Evolutionary conservation across 2,329 filamentous ascomycete species (phyloP), one percentile per base, ranked within the genome.

Genomic region (Diaporthe aspalathi): DNA sequence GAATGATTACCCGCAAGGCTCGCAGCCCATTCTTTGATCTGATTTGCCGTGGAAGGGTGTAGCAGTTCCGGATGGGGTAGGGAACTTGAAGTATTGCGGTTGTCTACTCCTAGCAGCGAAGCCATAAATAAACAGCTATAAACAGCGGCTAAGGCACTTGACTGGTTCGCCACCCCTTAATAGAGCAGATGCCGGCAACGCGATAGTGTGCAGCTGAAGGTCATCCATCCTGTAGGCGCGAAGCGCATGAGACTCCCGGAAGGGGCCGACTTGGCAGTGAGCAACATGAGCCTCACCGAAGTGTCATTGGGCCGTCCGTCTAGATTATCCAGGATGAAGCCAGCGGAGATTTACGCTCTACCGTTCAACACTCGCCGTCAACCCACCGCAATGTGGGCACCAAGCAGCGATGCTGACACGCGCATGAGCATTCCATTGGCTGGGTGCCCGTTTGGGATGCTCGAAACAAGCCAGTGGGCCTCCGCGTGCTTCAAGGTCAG

Each of bases 391-490:
- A 32, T 32, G 57, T 63, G 57, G 57, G 1, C 57, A 63, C 57
- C 27, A 47, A 49, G 43, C 57, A 47, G 57, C 57, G 57, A 63
- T 63, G 27, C 57, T 63, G 57, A 63, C 57, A 63, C 57, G 57
- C 27, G 57, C 57, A 29, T 49, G 27, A 7, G 17, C 43, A 20
- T 49, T 49, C 57, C 17, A 63, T 63, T 63, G 57, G 57, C 57
- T 45, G 40, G 17, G 22, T 9, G 11, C 40, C 11, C 20, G 40
- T 63, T 49, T 63, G 24, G 43, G 43, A 29, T 35, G 45, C 27
- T 63, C 57, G 57, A 63, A 63, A 63, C 57, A 45, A 63, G 57
- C 57, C 43, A 47, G 57, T 63, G 57, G 57, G 57, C 57, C 57
- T 63, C 57, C 27, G 57, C 40, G 57, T 63, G 40, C 57, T 49